phyloP scores from a whole-genome alignment of 1,284 basidiomycete species.

The Sutorius eximius region DNA sequence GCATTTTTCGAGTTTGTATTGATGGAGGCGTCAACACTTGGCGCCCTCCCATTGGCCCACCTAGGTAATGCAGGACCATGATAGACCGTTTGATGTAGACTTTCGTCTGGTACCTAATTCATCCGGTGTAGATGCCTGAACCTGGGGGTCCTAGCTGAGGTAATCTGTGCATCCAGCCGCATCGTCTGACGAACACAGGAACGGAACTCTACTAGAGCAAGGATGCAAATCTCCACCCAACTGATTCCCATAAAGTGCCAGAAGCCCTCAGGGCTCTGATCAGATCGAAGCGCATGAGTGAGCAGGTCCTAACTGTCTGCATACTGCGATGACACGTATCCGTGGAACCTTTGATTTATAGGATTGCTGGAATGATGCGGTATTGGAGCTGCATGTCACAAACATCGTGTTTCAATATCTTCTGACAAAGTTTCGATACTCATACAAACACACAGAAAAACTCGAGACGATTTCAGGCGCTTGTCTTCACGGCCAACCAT shows the following conservation, averaged over 20 bases:
- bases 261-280: too few species aligned
- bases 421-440: background rate
- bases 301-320: background rate
- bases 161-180: background rate
- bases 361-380: background rate
- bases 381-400: background rate
- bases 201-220: too few species aligned
- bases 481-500: slow-evolving; percentile 39
- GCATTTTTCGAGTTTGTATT: slow-evolving; percentile 13
- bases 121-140: background rate
- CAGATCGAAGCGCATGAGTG: background rate
- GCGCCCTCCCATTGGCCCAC: background rate
- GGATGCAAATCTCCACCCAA: background rate
- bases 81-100: background rate
- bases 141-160: background rate
- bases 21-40: slow-evolving; percentile 11
- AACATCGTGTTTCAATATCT: background rate
- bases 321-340: background rate
- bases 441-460: slow-evolving; percentile 1
- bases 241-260: too few species aligned
- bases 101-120: background rate
- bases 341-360: background rate
- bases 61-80: background rate
- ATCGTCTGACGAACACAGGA: background rate
- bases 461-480: slow-evolving; percentile 14